Base-by-base conservation (phyloP, 106 monocot genomes). In the Cymbidium sinense region DNA sequence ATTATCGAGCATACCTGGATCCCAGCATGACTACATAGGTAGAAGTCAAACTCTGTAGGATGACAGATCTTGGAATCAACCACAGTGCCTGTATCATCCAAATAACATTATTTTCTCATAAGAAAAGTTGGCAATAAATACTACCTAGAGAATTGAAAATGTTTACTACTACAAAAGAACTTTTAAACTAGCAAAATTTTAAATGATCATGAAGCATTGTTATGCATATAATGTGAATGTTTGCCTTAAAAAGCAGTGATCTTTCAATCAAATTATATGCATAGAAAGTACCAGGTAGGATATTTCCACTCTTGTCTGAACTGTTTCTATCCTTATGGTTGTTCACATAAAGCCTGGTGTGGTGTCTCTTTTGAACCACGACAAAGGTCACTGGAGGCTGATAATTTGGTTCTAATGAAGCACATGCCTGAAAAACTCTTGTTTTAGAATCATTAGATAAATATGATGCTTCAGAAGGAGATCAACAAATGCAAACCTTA, bases 341-440 rank as follows among this genome's bases (percentile, higher is more conserved):
- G 83, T 90, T 88, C 21, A 88, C 87, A 79, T 88, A 95, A 30
- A 95, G 61, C 76, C 95, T 81, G 1, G 95, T 95, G 36, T 95
- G 95, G 37, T 95, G 95, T 18, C 95, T 84, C 85, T 95, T 95
- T 71, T 95, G 95, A 31, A 95, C 92, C 29, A 95, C 84, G 1
- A 95, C 90, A 71, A 95, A 95, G 29, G 95, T 95, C 54, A 95
- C 95, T 11, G 92, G 95, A 58, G 95, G 95, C 67, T 90, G 95
- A 73, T 95, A 95, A 80, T 90, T 86, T 76, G 89, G 85, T 71
- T 95, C 92, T 78, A 95, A 82, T 0, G 92, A 92, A 18, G 95
- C 95, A 86, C 95, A 95, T 34, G 95, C 95, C 95, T 95, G 41
- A 19, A 75, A 41, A 75, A 23, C 75, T 15, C 34, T 78, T 12